Evolutionary conservation across 1,284 basidiomycete species (phyloP).

Genomic region (Rhodotorula sp.): DNA sequence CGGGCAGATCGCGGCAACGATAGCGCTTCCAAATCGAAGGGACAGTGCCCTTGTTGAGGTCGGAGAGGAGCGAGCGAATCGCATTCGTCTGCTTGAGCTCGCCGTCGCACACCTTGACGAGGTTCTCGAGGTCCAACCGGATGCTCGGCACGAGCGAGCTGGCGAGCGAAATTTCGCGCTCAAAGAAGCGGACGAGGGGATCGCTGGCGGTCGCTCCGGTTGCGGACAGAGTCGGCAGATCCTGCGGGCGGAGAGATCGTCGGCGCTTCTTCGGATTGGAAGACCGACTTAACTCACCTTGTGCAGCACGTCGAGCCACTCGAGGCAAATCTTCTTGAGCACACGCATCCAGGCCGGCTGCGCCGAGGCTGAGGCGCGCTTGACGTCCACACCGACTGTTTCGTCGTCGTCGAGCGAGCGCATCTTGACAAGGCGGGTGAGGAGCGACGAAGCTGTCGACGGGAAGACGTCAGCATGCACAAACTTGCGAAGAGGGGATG

Average conservation of each 20-base stretch:
- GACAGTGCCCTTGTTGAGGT: constrained; percentile 80
- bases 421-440: constrained; percentile 87
- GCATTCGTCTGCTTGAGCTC: constrained; percentile 92
- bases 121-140: constrained; percentile 72
- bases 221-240: constrained; percentile 10
- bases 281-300: constrained; percentile 56
- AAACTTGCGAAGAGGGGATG: background rate
- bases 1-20: constrained; percentile 66
- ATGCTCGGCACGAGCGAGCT: constrained; percentile 72
- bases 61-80: constrained; percentile 78
- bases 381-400: constrained; percentile 58
- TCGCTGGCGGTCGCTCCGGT: constrained; percentile 51
- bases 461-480: constrained; percentile 29
- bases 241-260: constrained; percentile 1
- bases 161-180: constrained; percentile 80
- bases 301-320: constrained; percentile 77
- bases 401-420: constrained; percentile 80
- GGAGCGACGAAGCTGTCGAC: constrained; percentile 68
- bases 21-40: constrained; percentile 83
- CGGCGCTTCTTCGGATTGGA: background rate
- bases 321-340: constrained; percentile 71
- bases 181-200: constrained; percentile 81
- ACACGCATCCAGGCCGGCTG: constrained; percentile 92
- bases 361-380: constrained; percentile 59
- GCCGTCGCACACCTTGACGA: constrained; percentile 80